Evolutionary conservation across 441 rosid species (phyloP).

Genomic region (Pelargonium australe): DNA sequence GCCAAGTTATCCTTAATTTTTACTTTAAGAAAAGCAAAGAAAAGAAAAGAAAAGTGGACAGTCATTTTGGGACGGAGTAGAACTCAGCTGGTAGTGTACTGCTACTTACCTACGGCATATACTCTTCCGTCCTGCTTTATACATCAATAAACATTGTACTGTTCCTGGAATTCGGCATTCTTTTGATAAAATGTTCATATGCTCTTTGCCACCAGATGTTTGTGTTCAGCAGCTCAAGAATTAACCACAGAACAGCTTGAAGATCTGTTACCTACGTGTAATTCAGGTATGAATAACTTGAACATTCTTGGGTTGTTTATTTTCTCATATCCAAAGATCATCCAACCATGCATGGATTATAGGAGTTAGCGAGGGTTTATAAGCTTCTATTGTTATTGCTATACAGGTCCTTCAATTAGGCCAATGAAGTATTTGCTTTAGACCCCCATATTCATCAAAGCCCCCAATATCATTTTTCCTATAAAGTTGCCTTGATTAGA

Average conservation of each 20-base stretch:
- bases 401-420: background rate
- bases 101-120: background rate
- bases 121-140: background rate
- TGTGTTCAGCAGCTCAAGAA: conserved; percentile 53
- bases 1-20: too few species aligned
- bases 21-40: too few species aligned
- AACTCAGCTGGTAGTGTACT: too few species aligned
- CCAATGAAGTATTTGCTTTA: too few species aligned
- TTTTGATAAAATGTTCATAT: conserved; percentile 7
- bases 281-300: conserved; percentile 41
- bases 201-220: conserved; percentile 42
- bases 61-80: too few species aligned
- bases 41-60: too few species aligned
- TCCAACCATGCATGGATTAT: background rate
- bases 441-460: too few species aligned
- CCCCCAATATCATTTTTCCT: too few species aligned
- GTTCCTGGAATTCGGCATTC: background rate
- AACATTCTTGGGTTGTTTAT: background rate
- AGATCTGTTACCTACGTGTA: conserved; percentile 44
- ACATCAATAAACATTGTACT: background rate
- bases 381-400: background rate
- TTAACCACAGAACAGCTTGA: conserved; percentile 51
- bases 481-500: too few species aligned
- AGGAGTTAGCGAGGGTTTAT: background rate
- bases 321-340: conserved; percentile 10